Evolutionary conservation across 2,329 filamentous ascomycete species (phyloP), one percentile per base, ranked within the genome.

Genomic region (Colletotrichum tropicicola): DNA sequence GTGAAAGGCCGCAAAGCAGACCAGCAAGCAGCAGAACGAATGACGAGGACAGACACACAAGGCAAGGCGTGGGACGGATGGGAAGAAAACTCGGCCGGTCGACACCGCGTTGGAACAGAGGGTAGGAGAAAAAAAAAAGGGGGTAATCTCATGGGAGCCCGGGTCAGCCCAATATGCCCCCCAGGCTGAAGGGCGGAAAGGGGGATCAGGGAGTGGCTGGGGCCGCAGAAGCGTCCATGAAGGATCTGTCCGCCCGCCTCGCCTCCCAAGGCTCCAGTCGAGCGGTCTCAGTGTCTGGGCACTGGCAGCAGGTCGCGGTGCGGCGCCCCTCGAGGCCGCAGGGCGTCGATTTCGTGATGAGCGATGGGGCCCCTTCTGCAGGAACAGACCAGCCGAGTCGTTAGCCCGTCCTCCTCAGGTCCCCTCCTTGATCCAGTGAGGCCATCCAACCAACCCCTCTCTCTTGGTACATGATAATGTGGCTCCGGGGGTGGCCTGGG

Each of bases 21-120:
- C 61, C 61, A 65, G 57, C 57, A 65, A 65, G 61, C 61, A 65
- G 61, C 61, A 65, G 48, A 65, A 61, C 61, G 61, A 65, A 65
- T 65, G 61, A 61, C 61, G 61, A 53, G 61, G 48, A 55, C 39
- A 37, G 61, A n/a, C 39, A 35, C 51, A 30, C 61, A 55, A 65
- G 44, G 28, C 61, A 56, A 65, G 57, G 49, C 57, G 49, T 48
- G 61, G 61, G 61, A 65, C 61, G 61, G 61, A 61, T 55, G 61
- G 61, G 49, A 61, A 65, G 61, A 65, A 65, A 65, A 65, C 61
- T 65, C 61, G 57, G 49, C 61, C 61, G 61, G 32, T 55, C 57
- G 54, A 65, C 44, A 61, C 57, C 61, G 56, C 57, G 57, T 52
- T 49, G 61, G 49, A 51, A 37, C 44, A 32, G 43, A 35, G 55